A percentile compares a stretch with the other conserved stretches of the same genome.
phyloP scores from a whole-genome alignment of 2,329 filamentous ascomycete species.

The Penicillium sp. region DNA sequence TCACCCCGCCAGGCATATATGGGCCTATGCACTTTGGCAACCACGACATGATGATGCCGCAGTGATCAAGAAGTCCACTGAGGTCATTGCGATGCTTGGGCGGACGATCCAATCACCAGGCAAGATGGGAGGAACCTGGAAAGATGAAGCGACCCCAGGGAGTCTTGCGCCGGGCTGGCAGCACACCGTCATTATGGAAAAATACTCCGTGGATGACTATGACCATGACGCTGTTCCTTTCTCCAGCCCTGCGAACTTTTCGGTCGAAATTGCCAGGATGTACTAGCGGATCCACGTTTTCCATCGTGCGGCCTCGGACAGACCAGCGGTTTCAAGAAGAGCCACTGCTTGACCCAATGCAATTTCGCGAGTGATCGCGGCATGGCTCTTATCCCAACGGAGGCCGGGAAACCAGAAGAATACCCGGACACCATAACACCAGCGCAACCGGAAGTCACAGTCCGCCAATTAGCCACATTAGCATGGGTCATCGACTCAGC shows the following conservation, averaged over 20 bases:
- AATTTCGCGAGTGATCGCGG: conserved; percentile 3
- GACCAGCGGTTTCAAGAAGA: conserved; percentile 5
- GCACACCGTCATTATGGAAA: conserved; percentile 19
- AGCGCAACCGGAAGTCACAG: conserved; percentile 16
- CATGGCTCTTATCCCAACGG: no score
- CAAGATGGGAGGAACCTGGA: not conserved
- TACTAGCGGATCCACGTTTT: conserved; percentile 1
- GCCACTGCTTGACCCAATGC: not conserved
- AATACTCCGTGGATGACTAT: not conserved
- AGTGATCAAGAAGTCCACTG: conserved; percentile 18
- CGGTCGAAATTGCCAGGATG: not conserved
- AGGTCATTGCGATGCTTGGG: conserved; percentile 27
- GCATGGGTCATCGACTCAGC: no score
- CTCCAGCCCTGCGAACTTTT: not conserved
- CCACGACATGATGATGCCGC: conserved; percentile 29
- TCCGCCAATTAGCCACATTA: conserved; percentile 20
- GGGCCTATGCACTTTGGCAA: conserved; percentile 5
- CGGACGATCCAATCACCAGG: not conserved
- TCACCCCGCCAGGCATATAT: conserved; percentile 17
- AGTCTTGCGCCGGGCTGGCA: not conserved
- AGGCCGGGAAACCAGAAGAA: no score
- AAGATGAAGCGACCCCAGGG: not conserved
- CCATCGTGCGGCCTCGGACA: conserved; percentile 1
- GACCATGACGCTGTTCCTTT: not conserved
- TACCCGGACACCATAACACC: no score